phyloP scores from a whole-genome alignment of 2,329 filamentous ascomycete genomes.

The Zymoseptoria crescenta region DNA sequence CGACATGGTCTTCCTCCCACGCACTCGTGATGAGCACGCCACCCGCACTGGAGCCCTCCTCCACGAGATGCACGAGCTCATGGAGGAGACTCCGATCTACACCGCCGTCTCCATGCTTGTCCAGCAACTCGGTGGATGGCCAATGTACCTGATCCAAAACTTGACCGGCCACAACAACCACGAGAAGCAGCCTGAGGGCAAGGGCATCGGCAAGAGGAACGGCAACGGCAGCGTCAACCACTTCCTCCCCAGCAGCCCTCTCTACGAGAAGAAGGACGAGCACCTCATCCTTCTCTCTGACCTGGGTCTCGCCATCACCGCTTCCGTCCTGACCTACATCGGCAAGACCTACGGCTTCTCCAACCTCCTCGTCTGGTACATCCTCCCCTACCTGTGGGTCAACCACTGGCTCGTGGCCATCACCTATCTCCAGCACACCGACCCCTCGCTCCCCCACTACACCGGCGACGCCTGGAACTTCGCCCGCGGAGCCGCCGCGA shows the following conservation, averaged over 20 bases:
- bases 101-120: constrained; percentile 65
- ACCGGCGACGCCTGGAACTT: constrained; percentile 81
- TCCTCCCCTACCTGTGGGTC: constrained; percentile 91
- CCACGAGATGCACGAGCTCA: constrained; percentile 80
- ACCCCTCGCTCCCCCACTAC: constrained; percentile 91
- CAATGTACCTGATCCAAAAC: constrained; percentile 82
- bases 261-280: constrained; percentile 88
- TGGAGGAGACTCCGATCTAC: constrained; percentile 86
- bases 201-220: constrained; percentile 86
- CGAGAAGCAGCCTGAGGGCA: constrained; percentile 82
- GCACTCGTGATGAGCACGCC: constrained; percentile 76
- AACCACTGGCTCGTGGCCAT: constrained; percentile 99
- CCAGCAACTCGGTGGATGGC: constrained; percentile 92
- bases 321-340: constrained; percentile 57
- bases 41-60: constrained; percentile 62
- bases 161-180: constrained; percentile 96
- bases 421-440: constrained; percentile 95
- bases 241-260: constrained; percentile 77
- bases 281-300: constrained; percentile 82
- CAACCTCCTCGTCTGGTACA: constrained; percentile 92
- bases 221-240: constrained; percentile 85
- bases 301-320: constrained; percentile 59
- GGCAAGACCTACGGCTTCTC: constrained; percentile 71
- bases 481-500: constrained; percentile 84
- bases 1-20: constrained; percentile 98